A percentile compares a stretch with the other conserved stretches of the same genome.
Conservation (phyloP, 805 yeast species). For the Metschnikowia dekortorum region DNA sequence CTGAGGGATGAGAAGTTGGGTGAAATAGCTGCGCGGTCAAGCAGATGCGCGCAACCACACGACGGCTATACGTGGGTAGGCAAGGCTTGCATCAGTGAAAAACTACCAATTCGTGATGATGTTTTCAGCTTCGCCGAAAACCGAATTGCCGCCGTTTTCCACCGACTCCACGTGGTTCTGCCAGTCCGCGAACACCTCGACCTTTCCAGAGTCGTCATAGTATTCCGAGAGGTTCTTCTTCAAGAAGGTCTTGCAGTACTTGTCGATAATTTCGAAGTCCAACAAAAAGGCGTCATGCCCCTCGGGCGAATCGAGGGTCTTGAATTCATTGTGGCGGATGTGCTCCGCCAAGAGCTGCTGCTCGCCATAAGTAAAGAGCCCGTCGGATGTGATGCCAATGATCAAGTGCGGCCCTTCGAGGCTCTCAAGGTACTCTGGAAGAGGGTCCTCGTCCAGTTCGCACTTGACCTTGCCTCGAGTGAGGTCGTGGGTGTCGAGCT, state of each 20-base stretch:
- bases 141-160: slow-evolving; percentile 51
- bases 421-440: slow-evolving; percentile 51
- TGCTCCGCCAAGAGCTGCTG: slow-evolving; percentile 77
- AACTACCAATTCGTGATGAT: slow-evolving; percentile 83
- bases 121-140: slow-evolving; percentile 91
- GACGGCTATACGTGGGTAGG: neutral
- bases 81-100: neutral
- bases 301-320: slow-evolving; percentile 82
- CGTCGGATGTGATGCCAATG: slow-evolving; percentile 89
- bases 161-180: slow-evolving; percentile 32
- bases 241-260: slow-evolving; percentile 64
- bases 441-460: slow-evolving; percentile 22
- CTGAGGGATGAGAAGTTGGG: no score
- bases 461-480: slow-evolving; percentile 63
- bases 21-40: no score
- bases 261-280: slow-evolving; percentile 81
- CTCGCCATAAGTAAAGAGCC: slow-evolving; percentile 86
- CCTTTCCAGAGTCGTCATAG: slow-evolving; percentile 40
- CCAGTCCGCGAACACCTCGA: slow-evolving; percentile 42
- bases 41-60: neutral
- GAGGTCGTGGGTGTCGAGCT: slow-evolving; percentile 92
- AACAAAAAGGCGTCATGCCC: slow-evolving; percentile 96
- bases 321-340: slow-evolving; percentile 65
- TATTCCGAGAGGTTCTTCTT: slow-evolving; percentile 52
- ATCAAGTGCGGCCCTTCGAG: slow-evolving; percentile 74